Percentiles rank a stretch among this genome's conserved stretches.
Conservation (phyloP, 1,284 basidiomycete genomes). For the Sporisorium graminicola region DNA sequence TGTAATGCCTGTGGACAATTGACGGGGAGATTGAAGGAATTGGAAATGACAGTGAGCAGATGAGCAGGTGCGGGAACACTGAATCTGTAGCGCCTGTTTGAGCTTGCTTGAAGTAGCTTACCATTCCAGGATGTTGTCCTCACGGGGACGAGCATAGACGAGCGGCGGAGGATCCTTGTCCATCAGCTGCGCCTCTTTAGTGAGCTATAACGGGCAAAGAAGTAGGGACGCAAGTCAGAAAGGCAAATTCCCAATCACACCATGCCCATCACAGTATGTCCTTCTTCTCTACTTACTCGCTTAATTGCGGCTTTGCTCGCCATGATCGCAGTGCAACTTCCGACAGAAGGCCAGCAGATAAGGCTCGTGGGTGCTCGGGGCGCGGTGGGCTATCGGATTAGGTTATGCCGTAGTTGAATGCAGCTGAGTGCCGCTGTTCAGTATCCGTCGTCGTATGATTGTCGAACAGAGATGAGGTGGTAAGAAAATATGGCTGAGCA, state of each 20-base stretch:
- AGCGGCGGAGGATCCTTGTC: constrained; percentile 93
- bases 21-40: neutral
- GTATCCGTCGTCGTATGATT: too few species aligned
- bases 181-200: constrained; percentile 92
- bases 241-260: neutral
- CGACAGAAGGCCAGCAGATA: neutral
- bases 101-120: constrained; percentile 32
- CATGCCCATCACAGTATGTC: neutral
- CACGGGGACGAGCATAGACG: constrained; percentile 91
- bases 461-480: neutral
- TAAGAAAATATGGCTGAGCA: neutral
- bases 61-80: neutral
- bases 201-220: constrained; percentile 73
- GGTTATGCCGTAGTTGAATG: too few species aligned
- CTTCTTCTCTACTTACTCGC: constrained; percentile 26
- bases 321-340: constrained; percentile 17
- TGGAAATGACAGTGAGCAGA: neutral
- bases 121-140: constrained; percentile 86
- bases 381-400: neutral
- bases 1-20: constrained; percentile 71
- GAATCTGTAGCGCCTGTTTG: neutral
- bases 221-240: neutral
- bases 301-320: constrained; percentile 53
- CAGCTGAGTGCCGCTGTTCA: too few species aligned
- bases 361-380: neutral